These are phyloP conservation scores for Aureobasidium subglaciale DNA, from an alignment of 2,329 filamentous ascomycete species.

Conservation along the genomic window DNA sequence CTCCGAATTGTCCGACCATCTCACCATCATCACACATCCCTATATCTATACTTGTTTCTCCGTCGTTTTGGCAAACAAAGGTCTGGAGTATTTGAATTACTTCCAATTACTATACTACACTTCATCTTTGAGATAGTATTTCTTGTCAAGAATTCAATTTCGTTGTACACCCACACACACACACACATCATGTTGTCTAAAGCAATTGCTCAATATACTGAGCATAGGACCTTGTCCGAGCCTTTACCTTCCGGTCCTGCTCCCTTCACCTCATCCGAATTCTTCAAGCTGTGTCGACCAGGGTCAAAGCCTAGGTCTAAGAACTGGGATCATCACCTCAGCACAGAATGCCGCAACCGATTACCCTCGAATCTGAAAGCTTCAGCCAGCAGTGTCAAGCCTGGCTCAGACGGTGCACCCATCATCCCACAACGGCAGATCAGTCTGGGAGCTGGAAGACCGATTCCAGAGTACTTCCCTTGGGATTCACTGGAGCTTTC, in stretches of 20 bases:
- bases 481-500: slow-evolving; percentile 15
- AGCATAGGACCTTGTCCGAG: background rate
- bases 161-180: background rate
- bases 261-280: slow-evolving; percentile 3
- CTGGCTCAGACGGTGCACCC: background rate
- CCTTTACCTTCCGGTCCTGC: slow-evolving; percentile 6
- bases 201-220: background rate
- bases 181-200: background rate
- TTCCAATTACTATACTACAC: background rate
- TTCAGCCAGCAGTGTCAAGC: slow-evolving; percentile 2
- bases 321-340: slow-evolving; percentile 3
- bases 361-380: slow-evolving; percentile 6
- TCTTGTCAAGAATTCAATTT: background rate
- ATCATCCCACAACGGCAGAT: slow-evolving; percentile 5
- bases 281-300: slow-evolving; percentile 2
- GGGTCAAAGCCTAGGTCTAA: background rate
- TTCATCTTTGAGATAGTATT: background rate
- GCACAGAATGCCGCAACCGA: slow-evolving; percentile 6
- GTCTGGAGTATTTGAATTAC: background rate
- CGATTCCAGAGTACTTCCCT: slow-evolving; percentile 16
- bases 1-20: slow-evolving; percentile 2
- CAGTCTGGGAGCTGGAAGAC: slow-evolving; percentile 14
- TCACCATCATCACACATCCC: background rate
- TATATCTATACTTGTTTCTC: slow-evolving; percentile 7
- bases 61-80: background rate